phyloP scores from a whole-genome alignment of 106 monocot genomes.

The Acorus calamus region DNA sequence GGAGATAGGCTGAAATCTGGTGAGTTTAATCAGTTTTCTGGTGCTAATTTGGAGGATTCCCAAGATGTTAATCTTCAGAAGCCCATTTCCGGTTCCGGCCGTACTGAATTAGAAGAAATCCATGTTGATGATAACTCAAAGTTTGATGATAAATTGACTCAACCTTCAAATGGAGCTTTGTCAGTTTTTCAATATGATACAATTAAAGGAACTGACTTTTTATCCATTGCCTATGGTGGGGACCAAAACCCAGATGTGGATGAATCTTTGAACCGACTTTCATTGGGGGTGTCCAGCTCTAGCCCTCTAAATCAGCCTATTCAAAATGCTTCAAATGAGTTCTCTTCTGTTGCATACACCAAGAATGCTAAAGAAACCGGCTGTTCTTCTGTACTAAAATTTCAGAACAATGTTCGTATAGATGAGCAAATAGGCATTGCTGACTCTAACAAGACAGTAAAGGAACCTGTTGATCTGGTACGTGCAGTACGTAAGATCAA shows the following conservation, averaged over 20 bases:
- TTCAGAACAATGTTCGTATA: slow-evolving; percentile 14
- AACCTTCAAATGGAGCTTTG: slow-evolving; percentile 9
- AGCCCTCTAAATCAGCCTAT: background rate
- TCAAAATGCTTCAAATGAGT: slow-evolving; percentile 13
- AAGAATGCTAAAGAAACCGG: slow-evolving; percentile 8
- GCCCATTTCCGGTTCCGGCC: too few species aligned
- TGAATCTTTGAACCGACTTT: slow-evolving; percentile 6
- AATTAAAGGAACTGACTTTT: slow-evolving; percentile 1
- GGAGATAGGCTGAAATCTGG: too few species aligned
- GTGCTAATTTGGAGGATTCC: too few species aligned
- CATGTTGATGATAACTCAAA: background rate
- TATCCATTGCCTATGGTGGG: slow-evolving; percentile 3
- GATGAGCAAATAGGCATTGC: slow-evolving; percentile 6
- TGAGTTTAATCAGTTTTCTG: too few species aligned
- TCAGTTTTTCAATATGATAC: background rate
- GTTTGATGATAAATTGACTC: slow-evolving; percentile 3
- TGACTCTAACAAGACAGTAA: slow-evolving; percentile 17
- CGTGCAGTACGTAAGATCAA: slow-evolving; percentile 29
- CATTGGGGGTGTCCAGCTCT: background rate
- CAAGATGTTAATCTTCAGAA: too few species aligned
- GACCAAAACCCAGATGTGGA: background rate
- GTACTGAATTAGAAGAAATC: too few species aligned
- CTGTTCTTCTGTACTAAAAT: background rate
- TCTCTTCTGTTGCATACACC: background rate
- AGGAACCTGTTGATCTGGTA: slow-evolving; percentile 19